Evolutionary conservation across 2,329 filamentous ascomycete genomes (phyloP).

Genomic region (Neurospora sp.): DNA sequence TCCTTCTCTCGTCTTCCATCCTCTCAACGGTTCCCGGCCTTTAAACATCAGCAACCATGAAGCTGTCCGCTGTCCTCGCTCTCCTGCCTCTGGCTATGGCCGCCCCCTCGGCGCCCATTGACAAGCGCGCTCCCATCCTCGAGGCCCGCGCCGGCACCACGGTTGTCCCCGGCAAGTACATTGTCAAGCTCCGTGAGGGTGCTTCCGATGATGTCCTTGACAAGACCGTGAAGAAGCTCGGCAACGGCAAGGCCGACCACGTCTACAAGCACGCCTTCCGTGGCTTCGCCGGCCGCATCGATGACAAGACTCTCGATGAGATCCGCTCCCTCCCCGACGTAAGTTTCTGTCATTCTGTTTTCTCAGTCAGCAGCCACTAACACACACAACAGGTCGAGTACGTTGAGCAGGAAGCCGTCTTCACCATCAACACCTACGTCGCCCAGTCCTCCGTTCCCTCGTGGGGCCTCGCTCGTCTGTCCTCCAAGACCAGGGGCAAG

Average conservation of each 20-base stretch:
- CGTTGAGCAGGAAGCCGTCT: constrained; percentile 22
- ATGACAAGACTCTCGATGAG: constrained; percentile 13
- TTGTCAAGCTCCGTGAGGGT: constrained; percentile 33
- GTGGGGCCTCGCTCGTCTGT: constrained; percentile 22
- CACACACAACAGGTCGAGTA: constrained; percentile 19
- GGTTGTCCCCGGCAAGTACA: constrained; percentile 31
- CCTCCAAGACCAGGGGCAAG: constrained; percentile 12
- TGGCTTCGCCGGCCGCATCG: constrained; percentile 20
- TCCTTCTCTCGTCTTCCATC: not conserved
- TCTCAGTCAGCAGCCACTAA: too few relatives aligned
- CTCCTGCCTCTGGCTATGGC: constrained; percentile 27
- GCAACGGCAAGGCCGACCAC: constrained; percentile 14
- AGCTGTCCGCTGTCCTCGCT: constrained; percentile 23
- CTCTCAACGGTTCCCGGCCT: not conserved
- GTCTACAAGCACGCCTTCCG: constrained; percentile 20
- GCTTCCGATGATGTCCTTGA: constrained; percentile 21
- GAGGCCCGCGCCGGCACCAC: constrained; percentile 22
- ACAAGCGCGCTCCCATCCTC: constrained; percentile 26
- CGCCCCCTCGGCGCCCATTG: constrained; percentile 18
- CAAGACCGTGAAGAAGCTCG: constrained; percentile 11
- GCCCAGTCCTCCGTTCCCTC: constrained; percentile 16
- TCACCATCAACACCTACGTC: constrained; percentile 20
- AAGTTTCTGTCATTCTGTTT: not conserved
- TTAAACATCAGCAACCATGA: not conserved
- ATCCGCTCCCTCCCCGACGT: constrained; percentile 18